These are phyloP conservation scores for Orychophragmus violaceus DNA, from an alignment of 345 rosid species.

Conservation along the genomic window DNA sequence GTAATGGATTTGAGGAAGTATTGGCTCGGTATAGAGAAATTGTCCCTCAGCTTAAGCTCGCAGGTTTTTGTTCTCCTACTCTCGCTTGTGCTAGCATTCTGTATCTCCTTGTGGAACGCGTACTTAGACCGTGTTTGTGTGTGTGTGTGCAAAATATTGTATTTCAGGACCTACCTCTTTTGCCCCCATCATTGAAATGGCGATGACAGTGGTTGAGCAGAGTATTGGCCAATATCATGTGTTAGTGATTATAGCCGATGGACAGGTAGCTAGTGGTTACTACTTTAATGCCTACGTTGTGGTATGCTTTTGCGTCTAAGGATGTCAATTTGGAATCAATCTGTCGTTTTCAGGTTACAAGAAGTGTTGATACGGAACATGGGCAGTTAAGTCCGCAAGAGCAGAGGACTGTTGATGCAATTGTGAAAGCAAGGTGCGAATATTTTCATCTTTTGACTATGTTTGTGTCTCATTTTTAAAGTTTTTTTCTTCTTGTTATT, in stretches of 20 bases:
- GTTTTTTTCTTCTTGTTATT: neutral
- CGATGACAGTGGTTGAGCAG: conserved; percentile 80
- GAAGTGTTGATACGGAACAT: neutral
- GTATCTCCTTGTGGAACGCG: conserved; percentile 2
- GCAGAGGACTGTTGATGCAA: neutral
- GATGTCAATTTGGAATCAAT: neutral
- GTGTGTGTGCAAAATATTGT: no score
- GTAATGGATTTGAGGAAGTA: conserved; percentile 95
- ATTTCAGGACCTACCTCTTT: conserved; percentile 94
- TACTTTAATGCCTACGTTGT: neutral
- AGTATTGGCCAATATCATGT: conserved; percentile 95
- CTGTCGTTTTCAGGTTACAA: neutral
- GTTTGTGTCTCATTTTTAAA: neutral
- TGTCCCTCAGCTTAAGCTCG: conserved; percentile 76
- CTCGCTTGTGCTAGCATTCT: conserved; percentile 8
- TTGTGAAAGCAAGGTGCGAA: conserved; percentile 35
- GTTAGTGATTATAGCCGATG: conserved; percentile 90
- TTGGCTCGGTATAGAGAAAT: conserved; percentile 67
- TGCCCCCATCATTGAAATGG: conserved; percentile 95
- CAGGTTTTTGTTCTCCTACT: conserved; percentile 44
- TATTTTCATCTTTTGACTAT: neutral
- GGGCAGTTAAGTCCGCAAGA: neutral
- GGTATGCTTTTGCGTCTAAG: neutral
- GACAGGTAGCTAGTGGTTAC: conserved; percentile 88
- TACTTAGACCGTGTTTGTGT: no score